phyloP scores from a whole-genome alignment of 2,329 filamentous ascomycete species.

The Ophiocordyceps camponoti-leonardi region DNA sequence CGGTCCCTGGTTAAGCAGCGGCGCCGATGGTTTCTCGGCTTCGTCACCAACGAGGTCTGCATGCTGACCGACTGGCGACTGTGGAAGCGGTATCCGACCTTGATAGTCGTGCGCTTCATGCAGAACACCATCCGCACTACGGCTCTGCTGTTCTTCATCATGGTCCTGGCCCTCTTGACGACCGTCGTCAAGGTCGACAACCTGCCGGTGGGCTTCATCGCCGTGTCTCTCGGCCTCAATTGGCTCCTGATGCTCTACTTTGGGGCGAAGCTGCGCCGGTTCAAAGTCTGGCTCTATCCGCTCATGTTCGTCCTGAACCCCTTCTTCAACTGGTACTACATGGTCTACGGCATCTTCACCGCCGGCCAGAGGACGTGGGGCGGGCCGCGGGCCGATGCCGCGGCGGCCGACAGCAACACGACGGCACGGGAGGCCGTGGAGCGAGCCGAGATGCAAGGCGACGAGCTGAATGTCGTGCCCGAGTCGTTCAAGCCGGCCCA shows the following conservation, averaged over 20 bases:
- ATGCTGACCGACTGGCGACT: constrained; percentile 91
- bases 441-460: constrained; percentile 57
- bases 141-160: constrained; percentile 83
- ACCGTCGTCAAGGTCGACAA: constrained; percentile 64
- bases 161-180: constrained; percentile 71
- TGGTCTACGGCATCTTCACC: constrained; percentile 93
- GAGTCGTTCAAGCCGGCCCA: constrained; percentile 59
- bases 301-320: constrained; percentile 92
- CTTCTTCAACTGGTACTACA: constrained; percentile 97
- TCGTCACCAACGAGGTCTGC: constrained; percentile 94
- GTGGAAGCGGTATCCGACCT: constrained; percentile 78
- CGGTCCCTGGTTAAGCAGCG: constrained; percentile 80
- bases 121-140: constrained; percentile 95
- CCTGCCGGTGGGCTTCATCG: constrained; percentile 85
- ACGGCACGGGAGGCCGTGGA: constrained; percentile 75
- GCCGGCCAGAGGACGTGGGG: constrained; percentile 92
- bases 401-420: constrained; percentile 56
- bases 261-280: constrained; percentile 67
- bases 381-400: constrained; percentile 78
- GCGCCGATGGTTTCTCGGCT: constrained; percentile 89
- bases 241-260: constrained; percentile 96
- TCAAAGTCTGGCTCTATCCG: constrained; percentile 89
- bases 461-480: constrained; percentile 79
- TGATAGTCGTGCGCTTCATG: constrained; percentile 78
- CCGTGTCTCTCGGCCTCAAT: constrained; percentile 79